A percentile compares a stretch with the other conserved stretches of the same genome.
These are phyloP conservation scores for Tetrahymena elliotti DNA, from an alignment of 73 alveolate genomes.

Conservation along the genomic window DNA sequence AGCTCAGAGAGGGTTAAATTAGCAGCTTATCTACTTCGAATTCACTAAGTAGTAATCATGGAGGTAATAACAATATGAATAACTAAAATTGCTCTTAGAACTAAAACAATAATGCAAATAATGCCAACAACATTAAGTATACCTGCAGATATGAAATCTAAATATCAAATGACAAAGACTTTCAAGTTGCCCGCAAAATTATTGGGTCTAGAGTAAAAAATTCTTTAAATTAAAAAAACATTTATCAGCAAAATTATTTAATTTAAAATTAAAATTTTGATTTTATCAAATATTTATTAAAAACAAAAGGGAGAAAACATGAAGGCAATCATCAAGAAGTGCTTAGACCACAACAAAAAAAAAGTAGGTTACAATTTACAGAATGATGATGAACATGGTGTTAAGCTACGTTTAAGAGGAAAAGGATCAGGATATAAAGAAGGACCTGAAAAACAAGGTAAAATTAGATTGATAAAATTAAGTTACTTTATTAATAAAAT, in stretches of 20 bases:
- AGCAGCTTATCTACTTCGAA: not conserved
- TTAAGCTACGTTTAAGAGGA: conserved; percentile 93
- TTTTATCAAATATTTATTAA: not conserved
- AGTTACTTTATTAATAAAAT: too few species aligned
- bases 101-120: not conserved
- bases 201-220: conserved; percentile 63
- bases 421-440: conserved; percentile 97
- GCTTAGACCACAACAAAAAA: conserved; percentile 63
- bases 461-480: not conserved
- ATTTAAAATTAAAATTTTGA: not conserved
- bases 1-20: not conserved
- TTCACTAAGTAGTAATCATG: not conserved
- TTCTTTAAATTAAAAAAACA: not conserved
- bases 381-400: conserved; percentile 51
- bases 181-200: conserved; percentile 92
- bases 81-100: not conserved
- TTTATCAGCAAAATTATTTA: not conserved
- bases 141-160: conserved; percentile 93
- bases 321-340: conserved; percentile 87
- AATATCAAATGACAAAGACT: conserved; percentile 94
- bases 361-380: not conserved
- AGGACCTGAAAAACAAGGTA: conserved; percentile 87
- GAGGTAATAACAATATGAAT: not conserved
- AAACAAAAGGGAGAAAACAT: conserved; percentile 81
- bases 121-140: conserved; percentile 43